Evolutionary conservation across 768 basidiomycete genomes (phyloP), one percentile per base, ranked within the genome.

Genomic region (Pulveroboletus ravenelii): DNA sequence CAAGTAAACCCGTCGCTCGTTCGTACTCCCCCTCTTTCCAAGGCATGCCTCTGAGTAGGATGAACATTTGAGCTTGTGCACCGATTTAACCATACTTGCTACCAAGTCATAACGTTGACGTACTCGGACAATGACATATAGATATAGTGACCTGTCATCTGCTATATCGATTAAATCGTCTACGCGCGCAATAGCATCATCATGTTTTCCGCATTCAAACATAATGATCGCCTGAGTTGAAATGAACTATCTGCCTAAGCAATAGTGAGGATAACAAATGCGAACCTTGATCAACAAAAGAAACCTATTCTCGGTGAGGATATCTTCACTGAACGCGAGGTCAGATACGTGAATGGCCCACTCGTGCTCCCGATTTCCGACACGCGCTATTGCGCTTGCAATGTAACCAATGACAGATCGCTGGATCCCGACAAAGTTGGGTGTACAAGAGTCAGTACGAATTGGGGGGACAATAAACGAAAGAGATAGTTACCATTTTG

Each of bases 241-340:
- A 15, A 27, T 10, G 2, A 32, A 31, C 2, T 1, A 17, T 35
- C 3, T 0, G 6, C 20, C n/a, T 10, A 29, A 32, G 9, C 3
- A 29, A 1, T 8, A 10, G 20, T 1, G 6, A 29, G 12, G 12
- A 17, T 15, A 1, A 37, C 6, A 1, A 5, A 13, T 3, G 2
- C 23, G 17, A 18, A 50, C 58, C 54, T 57, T 60, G 32, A 60
- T 44, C 0, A 50, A 27, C n/a, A 60, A 41, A 10, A 60, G 43
- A 41, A 57, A 32, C 3, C 25, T 40, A 15, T 18, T 48, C 13
- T 60, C 58, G 3, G 10, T 10, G 8, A 32, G 2, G 10, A 23
- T 31, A 15, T 34, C 25, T 0, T 48, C 23, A 5, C 7, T 27
- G 13, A 60, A 51, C 5, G 41, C 44, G 14, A 56, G 54, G 35